Percentiles rank a stretch among this genome's conserved stretches.
phyloP scores from a whole-genome alignment of 2,329 filamentous ascomycete genomes.

The Tolypocladium tropicale region DNA sequence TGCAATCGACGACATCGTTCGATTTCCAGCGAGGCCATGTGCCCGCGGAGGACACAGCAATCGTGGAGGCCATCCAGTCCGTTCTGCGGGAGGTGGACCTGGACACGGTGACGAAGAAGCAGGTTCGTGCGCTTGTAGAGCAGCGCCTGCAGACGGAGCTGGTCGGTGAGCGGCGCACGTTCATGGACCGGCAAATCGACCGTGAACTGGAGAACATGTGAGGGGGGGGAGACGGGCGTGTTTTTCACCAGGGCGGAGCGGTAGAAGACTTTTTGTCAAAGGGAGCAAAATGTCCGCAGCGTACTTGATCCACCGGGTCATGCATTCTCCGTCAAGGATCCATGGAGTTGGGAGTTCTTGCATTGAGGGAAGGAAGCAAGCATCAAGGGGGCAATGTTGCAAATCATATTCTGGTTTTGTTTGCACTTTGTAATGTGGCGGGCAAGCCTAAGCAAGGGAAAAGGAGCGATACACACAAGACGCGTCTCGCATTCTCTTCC shows the following conservation, averaged over 20 bases:
- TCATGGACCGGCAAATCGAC: constrained; percentile 90
- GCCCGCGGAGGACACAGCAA: constrained; percentile 69
- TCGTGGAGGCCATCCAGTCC: constrained; percentile 73
- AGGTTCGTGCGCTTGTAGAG: constrained; percentile 83
- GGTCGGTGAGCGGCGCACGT: constrained; percentile 72
- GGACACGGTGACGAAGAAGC: constrained; percentile 98
- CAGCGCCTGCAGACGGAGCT: constrained; percentile 87
- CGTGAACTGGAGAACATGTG: constrained; percentile 89
- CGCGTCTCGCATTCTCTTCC: background rate
- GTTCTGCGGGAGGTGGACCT: constrained; percentile 84
- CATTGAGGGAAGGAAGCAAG: background rate
- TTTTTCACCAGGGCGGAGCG: background rate
- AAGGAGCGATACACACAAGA: background rate
- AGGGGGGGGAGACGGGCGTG: constrained; percentile 6
- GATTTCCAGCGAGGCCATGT: constrained; percentile 49
- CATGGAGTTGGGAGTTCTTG: background rate
- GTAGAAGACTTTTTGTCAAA: background rate
- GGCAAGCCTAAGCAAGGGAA: background rate
- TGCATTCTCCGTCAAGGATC: background rate
- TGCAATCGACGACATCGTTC: constrained; percentile 43
- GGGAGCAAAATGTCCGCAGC: too few species aligned
- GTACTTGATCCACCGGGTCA: too few species aligned
- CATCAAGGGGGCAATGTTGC: background rate
- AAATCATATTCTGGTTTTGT: background rate
- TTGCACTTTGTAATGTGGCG: background rate